phyloP scores from a whole-genome alignment of 202 grass and related monocot species.

The Alloteropsis angusta region DNA sequence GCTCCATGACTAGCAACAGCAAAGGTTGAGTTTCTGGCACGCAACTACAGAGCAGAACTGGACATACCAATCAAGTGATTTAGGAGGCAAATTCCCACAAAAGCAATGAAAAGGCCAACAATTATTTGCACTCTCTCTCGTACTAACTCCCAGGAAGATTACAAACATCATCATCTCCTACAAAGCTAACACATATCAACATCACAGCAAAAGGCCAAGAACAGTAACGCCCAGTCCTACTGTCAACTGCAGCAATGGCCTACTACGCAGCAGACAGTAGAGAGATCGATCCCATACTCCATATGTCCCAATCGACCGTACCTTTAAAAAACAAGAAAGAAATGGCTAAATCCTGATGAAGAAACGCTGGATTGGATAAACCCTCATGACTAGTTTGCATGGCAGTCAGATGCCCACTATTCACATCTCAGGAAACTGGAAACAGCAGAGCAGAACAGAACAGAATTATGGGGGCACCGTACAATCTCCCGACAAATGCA shows the following conservation, averaged over 20 bases:
- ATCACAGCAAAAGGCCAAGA: background rate
- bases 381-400: background rate
- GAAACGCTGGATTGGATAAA: background rate
- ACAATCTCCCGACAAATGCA: background rate
- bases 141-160: background rate
- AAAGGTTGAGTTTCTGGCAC: background rate
- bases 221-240: background rate
- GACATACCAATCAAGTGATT: background rate
- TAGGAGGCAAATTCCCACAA: background rate
- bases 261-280: background rate
- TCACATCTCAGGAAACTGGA: constrained; percentile 17
- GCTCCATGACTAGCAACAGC: background rate
- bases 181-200: background rate
- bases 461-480: background rate
- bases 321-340: background rate
- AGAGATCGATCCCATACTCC: background rate
- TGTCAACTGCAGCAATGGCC: background rate
- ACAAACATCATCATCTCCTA: background rate
- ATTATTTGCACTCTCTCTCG: background rate
- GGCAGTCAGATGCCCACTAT: background rate
- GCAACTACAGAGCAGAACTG: background rate
- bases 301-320: background rate
- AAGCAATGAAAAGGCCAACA: background rate
- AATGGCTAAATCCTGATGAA: background rate
- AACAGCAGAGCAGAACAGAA: background rate